Evolutionary conservation across 2,329 filamentous ascomycete genomes (phyloP).

Genomic region (Emmonsia crescens): DNA sequence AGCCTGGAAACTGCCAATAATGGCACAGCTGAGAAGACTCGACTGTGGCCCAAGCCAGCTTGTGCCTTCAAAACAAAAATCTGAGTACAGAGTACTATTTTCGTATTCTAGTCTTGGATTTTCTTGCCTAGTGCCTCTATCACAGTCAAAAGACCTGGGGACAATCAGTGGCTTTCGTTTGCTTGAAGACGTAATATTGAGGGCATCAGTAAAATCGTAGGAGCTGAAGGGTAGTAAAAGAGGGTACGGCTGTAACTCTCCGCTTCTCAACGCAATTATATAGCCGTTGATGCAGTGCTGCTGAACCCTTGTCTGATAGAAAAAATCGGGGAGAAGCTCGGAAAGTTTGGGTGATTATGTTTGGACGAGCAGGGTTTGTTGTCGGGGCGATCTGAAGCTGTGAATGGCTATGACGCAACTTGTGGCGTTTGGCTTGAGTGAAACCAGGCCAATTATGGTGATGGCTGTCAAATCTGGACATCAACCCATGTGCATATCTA

Average conservation of each 20-base stretch:
- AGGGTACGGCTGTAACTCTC: not conserved
- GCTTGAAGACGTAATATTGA: not conserved
- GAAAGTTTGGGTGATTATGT: not conserved
- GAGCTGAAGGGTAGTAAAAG: not conserved
- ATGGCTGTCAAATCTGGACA: no score
- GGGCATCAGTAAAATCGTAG: not conserved
- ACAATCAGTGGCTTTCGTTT: not conserved
- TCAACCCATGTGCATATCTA: not conserved
- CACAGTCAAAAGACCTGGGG: not conserved
- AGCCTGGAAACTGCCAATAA: not conserved
- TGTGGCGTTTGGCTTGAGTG: not conserved
- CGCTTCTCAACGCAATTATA: not conserved
- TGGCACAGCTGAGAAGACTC: not conserved
- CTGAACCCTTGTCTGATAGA: not conserved
- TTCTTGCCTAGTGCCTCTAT: not conserved
- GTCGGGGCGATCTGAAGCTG: not conserved
- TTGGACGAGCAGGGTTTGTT: not conserved
- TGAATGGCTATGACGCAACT: not conserved
- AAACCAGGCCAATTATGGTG: not conserved
- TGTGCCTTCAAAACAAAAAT: not conserved
- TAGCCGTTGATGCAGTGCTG: not conserved
- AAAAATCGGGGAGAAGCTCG: not conserved
- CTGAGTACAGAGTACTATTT: not conserved
- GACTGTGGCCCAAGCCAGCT: not conserved
- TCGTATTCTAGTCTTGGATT: not conserved